These are phyloP conservation scores for Rauvolfia tetraphylla DNA, from an alignment of 257 asterid species.

Conservation along the genomic window DNA sequence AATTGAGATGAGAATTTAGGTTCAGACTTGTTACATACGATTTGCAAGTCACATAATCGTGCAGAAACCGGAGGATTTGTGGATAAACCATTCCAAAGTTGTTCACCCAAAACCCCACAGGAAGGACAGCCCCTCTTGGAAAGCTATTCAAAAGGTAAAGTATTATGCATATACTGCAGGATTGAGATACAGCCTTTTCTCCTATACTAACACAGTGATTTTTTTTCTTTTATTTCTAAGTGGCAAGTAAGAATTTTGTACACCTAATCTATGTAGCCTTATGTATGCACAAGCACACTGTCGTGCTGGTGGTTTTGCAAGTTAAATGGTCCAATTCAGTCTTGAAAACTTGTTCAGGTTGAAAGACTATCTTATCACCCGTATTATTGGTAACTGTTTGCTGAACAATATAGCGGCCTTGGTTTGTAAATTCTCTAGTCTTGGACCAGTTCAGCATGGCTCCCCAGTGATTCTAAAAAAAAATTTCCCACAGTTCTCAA, in stretches of 20 bases:
- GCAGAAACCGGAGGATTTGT: slow-evolving; percentile 99
- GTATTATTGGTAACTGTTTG: background rate
- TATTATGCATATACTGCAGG: background rate
- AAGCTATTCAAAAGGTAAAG: slow-evolving; percentile 73
- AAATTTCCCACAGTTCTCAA: background rate
- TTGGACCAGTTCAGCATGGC: background rate
- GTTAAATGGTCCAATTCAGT: background rate
- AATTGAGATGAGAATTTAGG: background rate
- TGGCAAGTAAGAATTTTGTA: background rate
- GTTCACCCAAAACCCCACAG: slow-evolving; percentile 96
- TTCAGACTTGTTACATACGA: slow-evolving; percentile 4
- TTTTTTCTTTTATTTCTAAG: background rate
- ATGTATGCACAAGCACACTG: background rate
- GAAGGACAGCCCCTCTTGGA: slow-evolving; percentile 75
- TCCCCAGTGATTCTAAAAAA: background rate
- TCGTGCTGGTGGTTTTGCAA: background rate
- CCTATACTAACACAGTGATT: background rate
- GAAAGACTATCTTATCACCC: background rate
- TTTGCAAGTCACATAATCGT: slow-evolving; percentile 18
- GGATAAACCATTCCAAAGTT: slow-evolving; percentile 83
- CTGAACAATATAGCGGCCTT: background rate
- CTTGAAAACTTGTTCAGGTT: background rate
- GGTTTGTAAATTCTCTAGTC: background rate
- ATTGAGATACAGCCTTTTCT: background rate
- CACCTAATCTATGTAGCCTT: background rate